These are phyloP conservation scores for Tolypocladium amazonense DNA, from an alignment of 2,329 filamentous ascomycete genomes.

Conservation along the genomic window DNA sequence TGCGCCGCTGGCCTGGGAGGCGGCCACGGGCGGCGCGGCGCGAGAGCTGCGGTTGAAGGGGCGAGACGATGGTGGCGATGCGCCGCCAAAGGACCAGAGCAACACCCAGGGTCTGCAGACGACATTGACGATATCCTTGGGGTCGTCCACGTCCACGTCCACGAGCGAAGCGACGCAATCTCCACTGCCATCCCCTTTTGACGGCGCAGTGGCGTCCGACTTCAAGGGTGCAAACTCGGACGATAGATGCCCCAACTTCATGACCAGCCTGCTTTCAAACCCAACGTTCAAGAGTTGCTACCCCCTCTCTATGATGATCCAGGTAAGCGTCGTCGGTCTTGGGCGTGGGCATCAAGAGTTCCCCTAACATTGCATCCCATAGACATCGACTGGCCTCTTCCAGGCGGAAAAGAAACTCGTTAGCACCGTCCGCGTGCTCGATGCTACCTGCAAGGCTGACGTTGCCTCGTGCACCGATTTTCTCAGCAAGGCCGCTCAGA, in stretches of 20 bases:
- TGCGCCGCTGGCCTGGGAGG: neutral
- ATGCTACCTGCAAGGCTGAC: constrained; percentile 65
- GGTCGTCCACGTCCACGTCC: neutral
- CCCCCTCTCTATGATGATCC: constrained; percentile 73
- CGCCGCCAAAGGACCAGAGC: neutral
- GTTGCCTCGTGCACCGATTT: constrained; percentile 52
- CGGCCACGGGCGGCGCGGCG: neutral
- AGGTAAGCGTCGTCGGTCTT: constrained; percentile 37
- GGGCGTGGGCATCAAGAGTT: too few species aligned
- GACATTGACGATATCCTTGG: neutral
- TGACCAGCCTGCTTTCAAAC: constrained; percentile 55
- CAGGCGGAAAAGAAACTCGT: constrained; percentile 60
- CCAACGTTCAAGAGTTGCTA: constrained; percentile 63
- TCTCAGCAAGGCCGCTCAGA: constrained; percentile 52
- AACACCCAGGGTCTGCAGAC: neutral
- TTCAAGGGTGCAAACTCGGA: constrained; percentile 42
- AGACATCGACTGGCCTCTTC: constrained; percentile 83
- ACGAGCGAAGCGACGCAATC: neutral
- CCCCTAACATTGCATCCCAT: neutral
- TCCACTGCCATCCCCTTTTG: constrained; percentile 54
- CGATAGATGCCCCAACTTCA: constrained; percentile 53
- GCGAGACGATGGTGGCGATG: neutral
- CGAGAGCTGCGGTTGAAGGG: neutral
- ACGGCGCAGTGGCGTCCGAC: constrained; percentile 51
- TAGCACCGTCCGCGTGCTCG: constrained; percentile 65